Evolutionary conservation across 148 eudicot species (phyloP).

Genomic region (Silene latifolia): DNA sequence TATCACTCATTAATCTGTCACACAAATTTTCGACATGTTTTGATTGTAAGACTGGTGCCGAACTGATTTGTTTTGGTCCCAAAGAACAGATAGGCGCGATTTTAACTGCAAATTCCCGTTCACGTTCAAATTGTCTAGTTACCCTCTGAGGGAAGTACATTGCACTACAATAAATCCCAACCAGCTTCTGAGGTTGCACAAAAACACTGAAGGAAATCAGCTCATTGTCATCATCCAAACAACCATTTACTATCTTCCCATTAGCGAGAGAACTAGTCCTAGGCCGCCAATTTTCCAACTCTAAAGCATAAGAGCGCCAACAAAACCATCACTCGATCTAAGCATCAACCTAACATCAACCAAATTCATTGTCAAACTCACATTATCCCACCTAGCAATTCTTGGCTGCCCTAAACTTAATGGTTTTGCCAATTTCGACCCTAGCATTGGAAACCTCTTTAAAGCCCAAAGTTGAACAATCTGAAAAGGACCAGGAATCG

Average conservation of each 20-base stretch:
- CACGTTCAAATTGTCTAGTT: slow-evolving; percentile 33
- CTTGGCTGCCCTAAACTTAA: no score
- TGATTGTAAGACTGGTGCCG: slow-evolving; percentile 13
- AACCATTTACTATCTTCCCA: slow-evolving; percentile 11
- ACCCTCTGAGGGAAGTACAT: slow-evolving; percentile 37
- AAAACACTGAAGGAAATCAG: slow-evolving; percentile 21
- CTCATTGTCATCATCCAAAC: slow-evolving; percentile 22
- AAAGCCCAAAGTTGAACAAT: no score
- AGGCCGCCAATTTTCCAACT: no score
- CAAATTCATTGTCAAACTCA: no score
- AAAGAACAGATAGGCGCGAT: no score
- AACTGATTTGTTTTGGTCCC: not conserved
- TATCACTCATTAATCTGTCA: slow-evolving; percentile 24
- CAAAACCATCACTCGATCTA: no score
- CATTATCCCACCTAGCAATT: no score
- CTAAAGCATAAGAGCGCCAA: no score
- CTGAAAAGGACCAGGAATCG: no score
- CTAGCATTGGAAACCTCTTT: no score
- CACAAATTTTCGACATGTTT: not conserved
- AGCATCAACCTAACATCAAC: no score
- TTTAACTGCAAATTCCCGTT: slow-evolving; percentile 27
- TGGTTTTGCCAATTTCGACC: no score
- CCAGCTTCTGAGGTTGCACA: slow-evolving; percentile 24
- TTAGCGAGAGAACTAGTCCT: slow-evolving; percentile 11
- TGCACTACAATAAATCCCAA: slow-evolving; percentile 34